Conservation (phyloP, 2,329 filamentous ascomycete genomes). For the Ophiostoma sp. region DNA sequence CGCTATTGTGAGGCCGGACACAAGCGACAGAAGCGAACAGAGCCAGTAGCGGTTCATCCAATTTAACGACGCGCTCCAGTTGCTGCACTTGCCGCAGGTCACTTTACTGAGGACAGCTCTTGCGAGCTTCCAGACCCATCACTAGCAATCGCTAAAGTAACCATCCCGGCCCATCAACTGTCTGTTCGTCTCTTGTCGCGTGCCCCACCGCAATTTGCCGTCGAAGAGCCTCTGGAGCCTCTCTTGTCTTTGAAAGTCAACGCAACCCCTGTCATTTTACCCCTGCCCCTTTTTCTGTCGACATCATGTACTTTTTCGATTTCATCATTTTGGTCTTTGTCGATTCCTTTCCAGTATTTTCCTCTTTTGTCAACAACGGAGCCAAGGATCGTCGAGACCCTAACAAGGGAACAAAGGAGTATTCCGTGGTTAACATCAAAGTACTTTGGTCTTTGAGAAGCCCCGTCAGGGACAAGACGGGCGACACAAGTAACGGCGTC, state of each 20-base stretch:
- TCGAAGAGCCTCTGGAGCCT: neutral
- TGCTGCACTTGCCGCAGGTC: neutral
- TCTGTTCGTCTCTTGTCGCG: neutral
- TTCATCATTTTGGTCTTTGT: neutral
- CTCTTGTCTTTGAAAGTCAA: too few relatives aligned
- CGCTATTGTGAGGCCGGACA: too few relatives aligned
- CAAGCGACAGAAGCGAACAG: too few relatives aligned
- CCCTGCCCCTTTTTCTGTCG: neutral
- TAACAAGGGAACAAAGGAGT: neutral
- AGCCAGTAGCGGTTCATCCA: neutral
- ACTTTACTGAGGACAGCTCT: too few relatives aligned
- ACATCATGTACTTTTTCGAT: neutral
- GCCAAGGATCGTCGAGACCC: neutral
- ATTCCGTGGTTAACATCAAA: neutral
- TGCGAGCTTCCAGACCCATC: too few relatives aligned
- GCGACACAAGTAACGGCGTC: too few relatives aligned
- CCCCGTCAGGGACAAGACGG: neutral
- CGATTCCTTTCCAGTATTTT: neutral
- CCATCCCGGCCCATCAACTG: too few relatives aligned
- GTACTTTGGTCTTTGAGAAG: neutral
- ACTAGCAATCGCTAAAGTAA: too few relatives aligned
- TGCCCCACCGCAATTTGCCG: neutral
- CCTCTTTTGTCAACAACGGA: neutral
- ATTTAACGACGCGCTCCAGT: neutral
- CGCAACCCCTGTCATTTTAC: too few relatives aligned